Base-by-base conservation (phyloP, 257 asterid species). In the Cinchona pubescens region DNA sequence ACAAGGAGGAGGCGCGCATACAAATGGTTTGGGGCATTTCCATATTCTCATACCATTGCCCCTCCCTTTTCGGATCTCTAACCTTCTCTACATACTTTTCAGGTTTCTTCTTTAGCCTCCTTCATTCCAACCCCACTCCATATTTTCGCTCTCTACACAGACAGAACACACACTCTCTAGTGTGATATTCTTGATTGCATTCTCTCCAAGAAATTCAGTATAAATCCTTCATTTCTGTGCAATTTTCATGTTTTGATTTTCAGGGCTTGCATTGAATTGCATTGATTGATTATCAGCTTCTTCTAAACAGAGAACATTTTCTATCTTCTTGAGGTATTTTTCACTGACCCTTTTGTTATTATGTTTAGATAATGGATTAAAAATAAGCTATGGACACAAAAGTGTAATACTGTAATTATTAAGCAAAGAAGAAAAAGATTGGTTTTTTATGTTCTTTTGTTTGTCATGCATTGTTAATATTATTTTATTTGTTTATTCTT, bases 21-120 rank as follows among this genome's bases (percentile, higher is more conserved):
- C 56, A 63, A 35, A 72, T 75, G 82, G 79, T 58, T 30, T 68
- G 68, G 75, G 73, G 77, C 61, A n/a, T 64, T 67, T 72, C 78
- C 76, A 75, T n/a, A n/a, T n/a, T 76, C 75, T 69, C 74, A 49
- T 34, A 27, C 65, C 29, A 23, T 69, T 51, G n/a, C 56, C 68
- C 77, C 77, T 42, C 45, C 73, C 62, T 29, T 75, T 75, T 60
- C 82, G 77, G 83, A 64, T 80, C 80, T 74, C 76, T 51, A 32
- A 1, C 15, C 60, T 45, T 73, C 68, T 58, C 35, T 38, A 38
- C 4, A 38, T 5, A 23, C 46, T 7, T 29, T 27, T 25, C 60
- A 53, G 27, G 27, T 53, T 32, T 10, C 32, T 19, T 49, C 46
- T 11, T 4, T 38, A 49, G 32, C 64, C 30, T 38, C 64, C 30